These are phyloP conservation scores for Aspergillus piperis DNA, from an alignment of 2,329 filamentous ascomycete genomes.

Conservation along the genomic window DNA sequence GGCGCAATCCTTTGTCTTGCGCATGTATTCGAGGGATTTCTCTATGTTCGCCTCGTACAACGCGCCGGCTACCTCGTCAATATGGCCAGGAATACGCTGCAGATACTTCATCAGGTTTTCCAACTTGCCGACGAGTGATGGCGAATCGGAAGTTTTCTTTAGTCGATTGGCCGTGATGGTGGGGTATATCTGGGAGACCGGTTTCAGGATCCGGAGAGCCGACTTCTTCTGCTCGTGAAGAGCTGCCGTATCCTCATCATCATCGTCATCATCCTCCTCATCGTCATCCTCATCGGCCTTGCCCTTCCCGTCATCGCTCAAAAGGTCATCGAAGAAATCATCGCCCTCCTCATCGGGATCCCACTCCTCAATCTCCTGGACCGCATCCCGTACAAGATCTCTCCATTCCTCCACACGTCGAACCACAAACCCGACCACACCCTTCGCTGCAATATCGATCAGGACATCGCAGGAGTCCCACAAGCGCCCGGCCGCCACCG, in stretches of 20 bases:
- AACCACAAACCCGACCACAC: constrained; percentile 69
- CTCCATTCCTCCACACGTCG: constrained; percentile 72
- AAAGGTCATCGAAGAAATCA: constrained; percentile 49
- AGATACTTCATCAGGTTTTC: constrained; percentile 39
- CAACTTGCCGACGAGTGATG: constrained; percentile 29
- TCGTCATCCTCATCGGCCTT: constrained; percentile 23
- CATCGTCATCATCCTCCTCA: constrained; percentile 24
- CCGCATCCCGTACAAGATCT: constrained; percentile 76
- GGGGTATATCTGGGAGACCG: constrained; percentile 46
- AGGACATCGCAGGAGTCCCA: constrained; percentile 83
- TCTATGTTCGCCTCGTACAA: constrained; percentile 46
- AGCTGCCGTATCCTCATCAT: constrained; percentile 34
- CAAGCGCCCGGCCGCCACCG: constrained; percentile 72
- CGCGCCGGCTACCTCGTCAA: constrained; percentile 50
- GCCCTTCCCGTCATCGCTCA: constrained; percentile 32
- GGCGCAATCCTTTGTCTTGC: constrained; percentile 46
- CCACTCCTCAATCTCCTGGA: constrained; percentile 87
- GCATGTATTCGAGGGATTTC: constrained; percentile 35
- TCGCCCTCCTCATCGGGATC: constrained; percentile 69
- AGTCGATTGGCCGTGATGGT: constrained; percentile 46
- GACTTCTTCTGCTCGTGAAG: constrained; percentile 45
- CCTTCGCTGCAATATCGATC: constrained; percentile 62
- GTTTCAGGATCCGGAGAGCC: constrained; percentile 45
- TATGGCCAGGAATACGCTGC: constrained; percentile 41
- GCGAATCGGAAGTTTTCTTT: constrained; percentile 33